Evolutionary conservation across 768 basidiomycete species (phyloP).

Genomic region (Lactarius deliciosus): DNA sequence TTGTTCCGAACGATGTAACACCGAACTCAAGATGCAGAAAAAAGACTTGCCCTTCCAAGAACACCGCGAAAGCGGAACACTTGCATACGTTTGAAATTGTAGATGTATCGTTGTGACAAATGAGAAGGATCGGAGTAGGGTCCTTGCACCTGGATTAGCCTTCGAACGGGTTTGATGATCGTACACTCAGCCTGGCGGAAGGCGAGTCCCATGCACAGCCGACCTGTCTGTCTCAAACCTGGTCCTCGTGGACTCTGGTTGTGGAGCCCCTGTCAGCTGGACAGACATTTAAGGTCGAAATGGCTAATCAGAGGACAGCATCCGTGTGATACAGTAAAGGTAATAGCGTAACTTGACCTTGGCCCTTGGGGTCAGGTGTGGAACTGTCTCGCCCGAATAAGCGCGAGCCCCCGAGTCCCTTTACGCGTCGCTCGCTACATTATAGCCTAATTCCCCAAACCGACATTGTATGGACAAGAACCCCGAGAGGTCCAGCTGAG

Average conservation of each 20-base stretch:
- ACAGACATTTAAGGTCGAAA: slow-evolving; percentile 23
- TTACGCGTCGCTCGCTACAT: background rate
- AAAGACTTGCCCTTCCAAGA: slow-evolving; percentile 2
- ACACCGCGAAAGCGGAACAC: background rate
- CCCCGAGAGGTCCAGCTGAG: background rate
- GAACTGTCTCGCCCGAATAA: slow-evolving; percentile 2
- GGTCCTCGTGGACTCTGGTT: slow-evolving; percentile 17
- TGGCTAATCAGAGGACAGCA: slow-evolving; percentile 21
- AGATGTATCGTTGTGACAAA: slow-evolving; percentile 24
- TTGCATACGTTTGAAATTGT: slow-evolving; percentile 18
- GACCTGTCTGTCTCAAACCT: background rate
- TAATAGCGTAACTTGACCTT: slow-evolving; percentile 11
- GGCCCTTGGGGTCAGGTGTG: slow-evolving; percentile 19
- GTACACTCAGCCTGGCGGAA: background rate
- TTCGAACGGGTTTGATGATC: background rate
- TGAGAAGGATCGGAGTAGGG: background rate
- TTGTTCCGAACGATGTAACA: slow-evolving; percentile 10
- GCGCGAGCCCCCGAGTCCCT: slow-evolving; percentile 12
- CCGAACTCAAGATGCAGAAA: slow-evolving; percentile 12
- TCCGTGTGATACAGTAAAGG: slow-evolving; percentile 8
- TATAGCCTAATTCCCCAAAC: slow-evolving; percentile 1
- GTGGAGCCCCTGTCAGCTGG: slow-evolving; percentile 23
- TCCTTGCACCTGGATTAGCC: slow-evolving; percentile 3
- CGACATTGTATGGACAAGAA: background rate
- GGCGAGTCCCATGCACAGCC: slow-evolving; percentile 14